Percentiles rank a stretch among this genome's conserved stretches.
Conservation (phyloP, 352 stramenopile genomes). For the Hyphochytrium catenoides region DNA sequence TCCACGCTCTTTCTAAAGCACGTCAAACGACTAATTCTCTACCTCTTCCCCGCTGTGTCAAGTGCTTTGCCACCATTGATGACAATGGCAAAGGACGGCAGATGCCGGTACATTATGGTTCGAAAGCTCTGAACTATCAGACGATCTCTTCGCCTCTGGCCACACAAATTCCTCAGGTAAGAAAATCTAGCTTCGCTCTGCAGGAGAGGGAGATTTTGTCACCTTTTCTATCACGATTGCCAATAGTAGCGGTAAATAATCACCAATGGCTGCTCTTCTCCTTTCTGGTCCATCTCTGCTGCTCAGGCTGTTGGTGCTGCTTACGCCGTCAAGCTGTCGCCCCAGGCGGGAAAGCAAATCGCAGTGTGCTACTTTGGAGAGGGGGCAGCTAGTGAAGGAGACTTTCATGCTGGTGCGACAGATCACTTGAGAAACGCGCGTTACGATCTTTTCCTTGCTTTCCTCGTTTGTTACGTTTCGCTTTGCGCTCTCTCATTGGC, state of each 20-base stretch:
- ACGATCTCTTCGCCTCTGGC: slow-evolving; percentile 90
- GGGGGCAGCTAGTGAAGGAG: slow-evolving; percentile 82
- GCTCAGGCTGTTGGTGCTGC: slow-evolving; percentile 86
- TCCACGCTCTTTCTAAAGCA: background rate
- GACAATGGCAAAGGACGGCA: slow-evolving; percentile 86
- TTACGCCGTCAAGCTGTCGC: slow-evolving; percentile 82
- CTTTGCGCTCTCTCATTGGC: background rate
- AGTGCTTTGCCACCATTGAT: slow-evolving; percentile 85
- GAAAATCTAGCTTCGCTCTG: too few relatives aligned
- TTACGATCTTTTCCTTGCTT: too few relatives aligned
- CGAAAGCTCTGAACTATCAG: slow-evolving; percentile 79
- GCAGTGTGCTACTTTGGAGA: slow-evolving; percentile 91
- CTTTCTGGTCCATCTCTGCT: too few relatives aligned
- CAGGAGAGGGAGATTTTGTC: too few relatives aligned
- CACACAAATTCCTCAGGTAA: slow-evolving; percentile 84
- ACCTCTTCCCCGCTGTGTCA: background rate
- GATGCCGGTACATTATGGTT: slow-evolving; percentile 97
- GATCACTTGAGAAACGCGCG: too few relatives aligned
- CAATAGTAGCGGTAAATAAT: too few relatives aligned
- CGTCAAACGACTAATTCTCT: too few relatives aligned
- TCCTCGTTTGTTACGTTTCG: background rate
- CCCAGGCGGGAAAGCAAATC: slow-evolving; percentile 53
- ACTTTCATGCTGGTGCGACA: slow-evolving; percentile 87
- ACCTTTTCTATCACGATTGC: too few relatives aligned
- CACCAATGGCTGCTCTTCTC: too few relatives aligned